phyloP scores from a whole-genome alignment of 1,284 basidiomycete genomes.

The Cryptococcus sp. region DNA sequence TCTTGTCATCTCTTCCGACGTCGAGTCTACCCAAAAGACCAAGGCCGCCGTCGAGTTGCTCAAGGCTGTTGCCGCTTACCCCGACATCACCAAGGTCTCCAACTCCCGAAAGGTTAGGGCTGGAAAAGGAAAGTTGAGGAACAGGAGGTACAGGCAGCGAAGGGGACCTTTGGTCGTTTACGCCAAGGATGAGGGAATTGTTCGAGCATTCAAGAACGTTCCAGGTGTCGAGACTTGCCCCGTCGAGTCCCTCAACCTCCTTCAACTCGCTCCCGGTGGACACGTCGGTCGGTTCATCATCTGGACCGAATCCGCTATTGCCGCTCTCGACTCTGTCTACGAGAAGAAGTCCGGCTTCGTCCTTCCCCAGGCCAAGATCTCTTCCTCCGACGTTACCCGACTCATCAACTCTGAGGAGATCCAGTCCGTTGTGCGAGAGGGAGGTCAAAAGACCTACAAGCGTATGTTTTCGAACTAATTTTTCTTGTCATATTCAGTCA shows the following conservation, averaged over 20 bases:
- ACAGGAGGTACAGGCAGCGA: constrained; percentile 94
- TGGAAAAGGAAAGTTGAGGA: constrained; percentile 96
- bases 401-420: constrained; percentile 98
- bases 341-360: constrained; percentile 93
- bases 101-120: constrained; percentile 96
- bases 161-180: constrained; percentile 97
- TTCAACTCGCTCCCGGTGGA: constrained; percentile 98
- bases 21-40: constrained; percentile 91
- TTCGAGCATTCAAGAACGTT: constrained; percentile 97
- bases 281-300: constrained; percentile 98
- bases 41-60: constrained; percentile 95
- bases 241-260: constrained; percentile 91
- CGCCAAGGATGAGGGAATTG: constrained; percentile 96
- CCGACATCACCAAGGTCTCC: constrained; percentile 93
- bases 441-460: constrained; percentile 54
- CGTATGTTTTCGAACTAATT: constrained; percentile 20
- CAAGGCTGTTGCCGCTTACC: constrained; percentile 84
- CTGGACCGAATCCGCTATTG: constrained; percentile 97
- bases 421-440: constrained; percentile 86
- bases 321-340: constrained; percentile 88
- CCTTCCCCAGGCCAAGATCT: constrained; percentile 91
- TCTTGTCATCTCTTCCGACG: constrained; percentile 74
- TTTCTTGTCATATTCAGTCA: not conserved
- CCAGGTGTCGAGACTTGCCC: constrained; percentile 98
- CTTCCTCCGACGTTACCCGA: constrained; percentile 94